phyloP scores from a whole-genome alignment of 2,329 filamentous ascomycete genomes.

The Coniochaeta pulveracea region DNA sequence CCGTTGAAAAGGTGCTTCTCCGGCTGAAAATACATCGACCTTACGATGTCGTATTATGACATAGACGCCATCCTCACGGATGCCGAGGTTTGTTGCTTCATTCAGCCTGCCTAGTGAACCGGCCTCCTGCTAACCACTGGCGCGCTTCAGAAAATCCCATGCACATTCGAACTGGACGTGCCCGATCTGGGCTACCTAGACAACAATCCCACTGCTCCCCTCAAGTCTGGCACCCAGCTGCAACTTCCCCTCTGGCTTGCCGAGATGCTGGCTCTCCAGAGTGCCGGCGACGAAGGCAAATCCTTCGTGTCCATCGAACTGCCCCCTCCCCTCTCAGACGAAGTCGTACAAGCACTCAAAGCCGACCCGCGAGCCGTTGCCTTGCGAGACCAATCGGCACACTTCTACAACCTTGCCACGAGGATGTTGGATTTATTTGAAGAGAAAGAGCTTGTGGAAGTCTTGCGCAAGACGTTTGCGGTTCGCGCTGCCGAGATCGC shows the following conservation, averaged over 20 bases:
- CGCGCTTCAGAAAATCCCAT: constrained; percentile 72
- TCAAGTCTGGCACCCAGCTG: constrained; percentile 72
- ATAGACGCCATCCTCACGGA: constrained; percentile 77
- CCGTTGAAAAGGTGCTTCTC: background rate
- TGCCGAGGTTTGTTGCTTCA: constrained; percentile 48
- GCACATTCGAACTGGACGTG: constrained; percentile 85
- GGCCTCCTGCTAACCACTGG: constrained; percentile 1
- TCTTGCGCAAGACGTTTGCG: constrained; percentile 70
- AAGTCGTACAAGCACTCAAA: constrained; percentile 80
- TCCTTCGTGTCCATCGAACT: constrained; percentile 73
- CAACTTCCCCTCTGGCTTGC: constrained; percentile 88
- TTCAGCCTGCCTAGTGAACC: constrained; percentile 4
- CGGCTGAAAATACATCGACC: background rate
- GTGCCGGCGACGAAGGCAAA: constrained; percentile 23
- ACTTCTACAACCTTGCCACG: constrained; percentile 80
- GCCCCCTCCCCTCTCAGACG: constrained; percentile 62
- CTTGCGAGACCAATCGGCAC: constrained; percentile 67
- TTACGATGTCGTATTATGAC: constrained; percentile 66
- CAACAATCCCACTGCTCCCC: constrained; percentile 58
- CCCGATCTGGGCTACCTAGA: constrained; percentile 82
- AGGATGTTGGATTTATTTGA: constrained; percentile 86
- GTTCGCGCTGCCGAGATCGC: constrained; percentile 71
- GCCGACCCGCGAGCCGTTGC: constrained; percentile 82
- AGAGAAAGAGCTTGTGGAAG: constrained; percentile 63
- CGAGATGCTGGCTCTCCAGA: constrained; percentile 71